Percentiles rank a stretch among this genome's conserved stretches.
Conservation (phyloP, 1,284 basidiomycete genomes). For the Leccinum solheimii region DNA sequence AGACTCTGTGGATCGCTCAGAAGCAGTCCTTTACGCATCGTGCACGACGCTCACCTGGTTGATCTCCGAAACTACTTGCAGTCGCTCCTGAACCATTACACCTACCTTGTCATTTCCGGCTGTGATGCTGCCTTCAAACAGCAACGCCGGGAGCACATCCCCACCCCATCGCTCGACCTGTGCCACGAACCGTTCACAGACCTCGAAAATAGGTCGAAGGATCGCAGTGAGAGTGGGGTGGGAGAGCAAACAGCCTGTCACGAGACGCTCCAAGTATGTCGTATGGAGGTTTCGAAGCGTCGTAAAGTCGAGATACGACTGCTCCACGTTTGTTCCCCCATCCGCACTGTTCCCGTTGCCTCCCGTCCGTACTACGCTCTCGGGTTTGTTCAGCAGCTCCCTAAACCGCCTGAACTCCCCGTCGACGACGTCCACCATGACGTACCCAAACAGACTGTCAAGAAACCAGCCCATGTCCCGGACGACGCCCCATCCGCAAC, state of each 20-base stretch:
- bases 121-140: constrained; percentile 74
- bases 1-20: constrained; percentile 47
- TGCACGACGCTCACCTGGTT: constrained; percentile 54
- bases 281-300: constrained; percentile 79
- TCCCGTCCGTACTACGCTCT: constrained; percentile 18
- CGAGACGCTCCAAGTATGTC: constrained; percentile 76
- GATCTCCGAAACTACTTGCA: constrained; percentile 66
- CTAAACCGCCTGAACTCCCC: constrained; percentile 76
- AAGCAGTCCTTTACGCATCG: constrained; percentile 1
- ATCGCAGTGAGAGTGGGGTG: constrained; percentile 64
- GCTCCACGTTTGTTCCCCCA: constrained; percentile 14
- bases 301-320: constrained; percentile 72
- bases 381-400: constrained; percentile 48
- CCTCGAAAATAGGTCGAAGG: constrained; percentile 72
- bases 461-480: constrained; percentile 90
- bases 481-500: constrained; percentile 84
- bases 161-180: constrained; percentile 92
- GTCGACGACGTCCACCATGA: constrained; percentile 89
- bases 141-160: constrained; percentile 79
- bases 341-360: constrained; percentile 12
- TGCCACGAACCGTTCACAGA: constrained; percentile 81
- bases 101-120: constrained; percentile 57
- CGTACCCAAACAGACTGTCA: constrained; percentile 77
- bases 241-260: constrained; percentile 78
- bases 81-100: constrained; percentile 68